Base-by-base conservation (phyloP, 2,329 filamentous ascomycete species). In the Aaosphaeria pasadenensis region DNA sequence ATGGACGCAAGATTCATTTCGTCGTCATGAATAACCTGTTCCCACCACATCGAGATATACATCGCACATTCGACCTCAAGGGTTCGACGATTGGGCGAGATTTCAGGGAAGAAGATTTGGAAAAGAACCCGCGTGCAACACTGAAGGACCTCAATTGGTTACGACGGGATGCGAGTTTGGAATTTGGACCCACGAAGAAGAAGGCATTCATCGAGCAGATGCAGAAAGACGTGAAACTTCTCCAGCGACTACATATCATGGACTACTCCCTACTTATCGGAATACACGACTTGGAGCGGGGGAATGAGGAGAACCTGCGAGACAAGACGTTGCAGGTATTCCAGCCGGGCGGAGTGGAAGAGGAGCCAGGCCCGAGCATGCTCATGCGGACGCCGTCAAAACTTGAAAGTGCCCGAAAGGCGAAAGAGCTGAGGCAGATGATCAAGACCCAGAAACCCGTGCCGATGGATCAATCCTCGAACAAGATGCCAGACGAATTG, bases 21-120 rank as follows among this genome's bases (percentile, higher is more conserved):
- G 94, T 99, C 51, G 91, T 99, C 67, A 99, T 99, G 94, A 99
- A 99, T 77, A 99, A 99, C 70, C 81, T 99, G 11, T 99, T 99
- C 65, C 94, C 94, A 9, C 92, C 94, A 5, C 94, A 99, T 73
- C 84, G 92, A 58, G 94, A 99, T 70, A 97, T 99, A 51, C 94
- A 99, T 74, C 85, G 90, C 64, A 99, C 91, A 3, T 99, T 96
- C 64, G 94, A 99, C 70, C 72, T 99, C 58, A 99, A 99, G 74
- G 94, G 94, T 6, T 97, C 94, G 5, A 97, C 92, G 0, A 84
- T 97, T 57, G 94, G 94, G 11, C 84, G 94, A 65, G 90, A 97
- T 69, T 92, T 94, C 69, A 87, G 78, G 60, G 94, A 97, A 69
- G 89, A 95, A 42, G 86, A 95, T 49, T 73, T 97, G 44, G 88